Conservation (phyloP, 2,329 filamentous ascomycete species). For the Akanthomyces uredinophilus region DNA sequence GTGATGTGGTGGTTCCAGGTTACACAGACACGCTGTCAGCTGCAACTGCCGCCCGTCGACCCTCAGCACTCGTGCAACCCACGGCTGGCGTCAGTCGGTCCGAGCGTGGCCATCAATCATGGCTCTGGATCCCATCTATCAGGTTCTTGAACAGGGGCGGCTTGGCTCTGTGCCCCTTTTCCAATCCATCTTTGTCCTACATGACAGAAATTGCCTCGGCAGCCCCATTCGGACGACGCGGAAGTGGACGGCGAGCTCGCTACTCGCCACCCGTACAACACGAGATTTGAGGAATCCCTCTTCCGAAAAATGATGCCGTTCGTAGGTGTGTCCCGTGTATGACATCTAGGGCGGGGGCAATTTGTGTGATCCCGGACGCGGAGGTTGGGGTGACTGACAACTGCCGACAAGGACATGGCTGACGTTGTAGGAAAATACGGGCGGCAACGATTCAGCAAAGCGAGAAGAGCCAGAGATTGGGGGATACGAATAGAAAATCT, state of each 20-base stretch:
- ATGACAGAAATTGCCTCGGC: not conserved
- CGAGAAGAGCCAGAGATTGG: too few species aligned
- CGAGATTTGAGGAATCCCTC: too few species aligned
- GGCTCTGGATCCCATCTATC: not conserved
- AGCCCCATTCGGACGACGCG: not conserved
- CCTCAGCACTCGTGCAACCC: conserved; percentile 1
- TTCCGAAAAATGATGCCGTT: too few species aligned
- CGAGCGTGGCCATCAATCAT: not conserved
- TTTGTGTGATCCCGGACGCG: too few species aligned
- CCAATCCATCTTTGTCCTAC: not conserved
- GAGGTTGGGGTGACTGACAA: too few species aligned
- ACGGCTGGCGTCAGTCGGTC: not conserved
- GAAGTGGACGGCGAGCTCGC: not conserved
- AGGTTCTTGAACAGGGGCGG: not conserved
- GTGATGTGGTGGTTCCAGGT: conserved; percentile 4
- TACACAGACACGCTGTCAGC: conserved; percentile 9
- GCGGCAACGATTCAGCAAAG: too few species aligned
- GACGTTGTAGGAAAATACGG: too few species aligned
- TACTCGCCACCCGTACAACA: not conserved
- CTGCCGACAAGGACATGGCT: too few species aligned
- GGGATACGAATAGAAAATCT: too few species aligned
- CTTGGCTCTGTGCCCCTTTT: not conserved
- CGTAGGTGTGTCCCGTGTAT: too few species aligned
- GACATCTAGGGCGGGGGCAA: too few species aligned
- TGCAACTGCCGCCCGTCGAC: conserved; percentile 1